Percentiles rank a stretch among this genome's conserved stretches.
Evolutionary conservation across 108 stramenopile genomes (phyloP).

Genomic region (Ochromonas danica): DNA sequence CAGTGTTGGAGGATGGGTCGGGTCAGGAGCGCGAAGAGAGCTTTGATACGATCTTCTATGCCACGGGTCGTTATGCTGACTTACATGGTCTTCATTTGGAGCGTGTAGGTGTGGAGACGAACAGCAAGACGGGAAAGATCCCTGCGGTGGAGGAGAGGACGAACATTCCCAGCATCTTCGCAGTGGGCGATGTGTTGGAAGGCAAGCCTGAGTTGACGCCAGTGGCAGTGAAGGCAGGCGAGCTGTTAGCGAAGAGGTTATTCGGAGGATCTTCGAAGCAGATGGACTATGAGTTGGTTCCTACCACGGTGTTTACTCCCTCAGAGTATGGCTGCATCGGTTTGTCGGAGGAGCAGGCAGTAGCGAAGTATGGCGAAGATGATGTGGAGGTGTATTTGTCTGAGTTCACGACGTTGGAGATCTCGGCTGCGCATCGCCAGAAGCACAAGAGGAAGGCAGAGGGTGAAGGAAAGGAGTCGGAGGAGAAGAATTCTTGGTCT

Average conservation of each 20-base stretch:
- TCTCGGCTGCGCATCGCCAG: conserved; percentile 43
- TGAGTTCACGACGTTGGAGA: conserved; percentile 47
- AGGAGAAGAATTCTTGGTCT: no score
- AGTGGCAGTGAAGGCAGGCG: conserved; percentile 18
- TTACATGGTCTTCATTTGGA: not conserved
- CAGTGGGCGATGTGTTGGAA: conserved; percentile 22
- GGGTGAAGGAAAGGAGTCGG: not conserved
- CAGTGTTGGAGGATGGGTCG: not conserved
- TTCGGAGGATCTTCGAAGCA: not conserved
- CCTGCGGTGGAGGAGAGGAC: not conserved
- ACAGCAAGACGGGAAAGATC: not conserved
- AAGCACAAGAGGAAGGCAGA: conserved; percentile 24
- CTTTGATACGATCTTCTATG: conserved; percentile 7
- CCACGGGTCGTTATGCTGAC: not conserved
- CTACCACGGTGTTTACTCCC: conserved; percentile 19
- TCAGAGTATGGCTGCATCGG: conserved; percentile 6
- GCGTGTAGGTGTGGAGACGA: not conserved
- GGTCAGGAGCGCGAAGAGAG: not conserved
- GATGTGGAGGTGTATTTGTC: conserved; percentile 46
- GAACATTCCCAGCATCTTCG: conserved; percentile 1
- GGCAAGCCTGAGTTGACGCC: conserved; percentile 18
- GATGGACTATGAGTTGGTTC: not conserved
- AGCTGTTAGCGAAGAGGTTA: conserved; percentile 18
- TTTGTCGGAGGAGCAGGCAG: conserved; percentile 1
- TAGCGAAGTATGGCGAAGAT: conserved; percentile 39